Base-by-base conservation (phyloP, 805 yeast genomes). In the Lipomyces mesembrius region DNA sequence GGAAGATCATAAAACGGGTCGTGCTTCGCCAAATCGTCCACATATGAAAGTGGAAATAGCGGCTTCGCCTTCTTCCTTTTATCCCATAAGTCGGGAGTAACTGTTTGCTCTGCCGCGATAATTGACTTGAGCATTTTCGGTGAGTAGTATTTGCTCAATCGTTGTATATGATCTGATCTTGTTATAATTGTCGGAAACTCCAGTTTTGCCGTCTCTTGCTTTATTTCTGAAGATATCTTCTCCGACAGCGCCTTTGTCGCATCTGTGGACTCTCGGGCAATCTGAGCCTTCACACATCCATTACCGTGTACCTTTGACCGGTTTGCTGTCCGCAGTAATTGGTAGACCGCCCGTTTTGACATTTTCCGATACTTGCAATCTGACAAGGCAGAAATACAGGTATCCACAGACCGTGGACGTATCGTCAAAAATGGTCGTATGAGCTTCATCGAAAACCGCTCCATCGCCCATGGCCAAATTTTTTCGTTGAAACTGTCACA, bases 41-140 rank as follows among this genome's bases (percentile, higher is more conserved):
- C 77, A 72, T 86, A 85, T 57, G 85, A 83, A 5, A 97, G 95
- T 0, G 91, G 88, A 76, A 91, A 91, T 70, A 81, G 83, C 37
- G 80, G 79, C 7, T 80, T 78, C 29, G 82, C 78, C 60, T 79
- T 77, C 65, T 79, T 81, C 61, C 83, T 82, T 58, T 79, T 74
- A 3, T 77, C 75, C 79, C 87, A 85, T 69, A 88, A 84, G 59
- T 84, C 81, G 22, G 96, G 94, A 9, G 86, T 81, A 61, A 92
- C 87, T 22, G 85, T 83, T 4, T 89, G 81, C 79, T 94, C 97
- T 0, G 98, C 91, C 57, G 89, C 83, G 72, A 89, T 82, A 71
- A 95, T 91, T 62, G 96, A 86, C 75, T 91, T 90, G 69, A 94
- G 84, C 60, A 93, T 83, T 66, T 88, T 89, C 39, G 92, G 91